Percentiles rank a stretch among this genome's conserved stretches.
Conservation (phyloP, 1,284 basidiomycete genomes). For the Sanguinoderma infundibulare region DNA sequence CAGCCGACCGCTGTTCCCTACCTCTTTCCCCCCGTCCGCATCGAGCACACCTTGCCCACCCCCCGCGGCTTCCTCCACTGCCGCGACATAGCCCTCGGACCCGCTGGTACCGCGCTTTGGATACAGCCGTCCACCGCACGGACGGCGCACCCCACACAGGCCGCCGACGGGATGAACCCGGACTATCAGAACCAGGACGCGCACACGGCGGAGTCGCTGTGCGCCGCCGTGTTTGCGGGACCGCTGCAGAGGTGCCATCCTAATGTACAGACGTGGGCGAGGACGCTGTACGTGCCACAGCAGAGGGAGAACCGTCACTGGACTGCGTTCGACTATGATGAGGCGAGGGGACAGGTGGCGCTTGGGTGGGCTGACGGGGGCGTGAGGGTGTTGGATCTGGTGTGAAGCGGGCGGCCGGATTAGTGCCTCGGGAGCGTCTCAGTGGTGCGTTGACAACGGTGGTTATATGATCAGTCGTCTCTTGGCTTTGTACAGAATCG, state of each 20-base stretch:
- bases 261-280: conserved; percentile 25
- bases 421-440: no score
- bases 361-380: conserved; percentile 53
- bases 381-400: conserved; percentile 46
- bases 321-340: conserved; percentile 63
- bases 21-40: conserved; percentile 46
- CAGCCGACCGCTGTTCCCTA: conserved; percentile 33
- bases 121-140: conserved; percentile 49
- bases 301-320: conserved; percentile 43
- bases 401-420: not conserved
- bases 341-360: conserved; percentile 53
- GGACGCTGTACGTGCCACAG: conserved; percentile 34
- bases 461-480: no score
- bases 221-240: conserved; percentile 54
- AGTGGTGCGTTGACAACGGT: no score
- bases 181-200: conserved; percentile 3
- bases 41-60: conserved; percentile 39
- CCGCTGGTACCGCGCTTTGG: conserved; percentile 61
- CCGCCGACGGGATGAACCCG: conserved; percentile 15
- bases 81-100: conserved; percentile 53
- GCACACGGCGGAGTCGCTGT: conserved; percentile 41
- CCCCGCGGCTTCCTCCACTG: conserved; percentile 55
- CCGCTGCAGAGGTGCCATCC: conserved; percentile 31
- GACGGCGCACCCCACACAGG: conserved; percentile 27
- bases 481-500: no score